These are phyloP conservation scores for Hyaloscypha bicolor DNA, from an alignment of 495 filamentous ascomycete species.

Conservation along the genomic window DNA sequence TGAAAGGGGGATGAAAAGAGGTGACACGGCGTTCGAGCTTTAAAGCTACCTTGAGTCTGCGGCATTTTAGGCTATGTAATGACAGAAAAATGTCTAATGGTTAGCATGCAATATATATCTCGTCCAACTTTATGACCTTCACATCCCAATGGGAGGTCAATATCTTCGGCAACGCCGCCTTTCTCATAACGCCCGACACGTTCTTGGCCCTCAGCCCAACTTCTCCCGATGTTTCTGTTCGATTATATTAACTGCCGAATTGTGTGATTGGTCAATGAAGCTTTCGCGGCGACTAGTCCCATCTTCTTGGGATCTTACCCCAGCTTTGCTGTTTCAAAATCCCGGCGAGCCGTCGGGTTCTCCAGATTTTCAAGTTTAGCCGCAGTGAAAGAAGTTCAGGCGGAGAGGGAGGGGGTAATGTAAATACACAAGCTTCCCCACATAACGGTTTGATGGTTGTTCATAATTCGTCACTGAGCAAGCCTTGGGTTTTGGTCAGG, in stretches of 20 bases:
- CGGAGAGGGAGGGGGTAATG: background rate
- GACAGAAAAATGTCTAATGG: background rate
- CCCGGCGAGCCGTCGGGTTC: conserved; percentile 5
- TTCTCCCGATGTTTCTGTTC: background rate
- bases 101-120: background rate
- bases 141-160: conserved; percentile 1
- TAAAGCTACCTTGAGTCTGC: background rate
- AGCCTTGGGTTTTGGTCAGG: background rate
- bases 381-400: background rate
- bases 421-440: background rate
- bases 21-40: background rate
- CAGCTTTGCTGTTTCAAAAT: background rate
- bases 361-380: background rate
- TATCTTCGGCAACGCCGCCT: conserved; percentile 8
- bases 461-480: background rate
- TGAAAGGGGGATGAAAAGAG: background rate
- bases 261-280: background rate
- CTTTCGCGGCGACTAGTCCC: background rate
- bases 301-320: background rate
- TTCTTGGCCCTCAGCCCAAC: background rate
- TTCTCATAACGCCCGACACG: background rate
- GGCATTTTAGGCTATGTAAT: background rate
- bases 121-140: conserved; percentile 6
- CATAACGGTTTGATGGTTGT: background rate
- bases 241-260: background rate